Conservation (phyloP, 371 early-diverging fungal species). For the Batkoa obscura region DNA sequence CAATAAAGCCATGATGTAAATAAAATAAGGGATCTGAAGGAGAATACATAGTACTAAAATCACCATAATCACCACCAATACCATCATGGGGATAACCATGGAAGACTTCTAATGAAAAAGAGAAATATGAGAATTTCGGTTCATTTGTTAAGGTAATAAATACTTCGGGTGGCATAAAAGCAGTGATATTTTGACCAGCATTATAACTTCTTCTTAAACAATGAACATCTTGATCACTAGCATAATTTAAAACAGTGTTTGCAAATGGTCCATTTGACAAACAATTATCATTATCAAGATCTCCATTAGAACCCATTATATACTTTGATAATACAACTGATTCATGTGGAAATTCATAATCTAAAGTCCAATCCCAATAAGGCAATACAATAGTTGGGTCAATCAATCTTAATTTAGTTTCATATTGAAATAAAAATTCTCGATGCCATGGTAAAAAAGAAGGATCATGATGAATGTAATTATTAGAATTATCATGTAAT, state of each 20-base stretch:
- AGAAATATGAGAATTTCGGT: not conserved
- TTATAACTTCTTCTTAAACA: not conserved
- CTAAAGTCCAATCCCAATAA: not conserved
- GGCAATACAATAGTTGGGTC: not conserved
- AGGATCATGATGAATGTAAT: not conserved
- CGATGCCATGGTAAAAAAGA: constrained; percentile 1
- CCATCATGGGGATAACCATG: not conserved
- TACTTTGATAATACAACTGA: not conserved
- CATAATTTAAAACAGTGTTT: not conserved
- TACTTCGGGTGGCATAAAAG: not conserved
- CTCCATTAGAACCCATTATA: not conserved
- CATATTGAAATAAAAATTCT: not conserved
- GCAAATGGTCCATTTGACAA: not conserved
- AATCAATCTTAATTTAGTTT: not conserved
- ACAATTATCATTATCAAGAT: not conserved
- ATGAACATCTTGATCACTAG: not conserved
- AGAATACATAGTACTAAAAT: not conserved
- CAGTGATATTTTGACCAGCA: not conserved
- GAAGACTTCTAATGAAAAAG: not conserved
- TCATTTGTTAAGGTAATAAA: not conserved
- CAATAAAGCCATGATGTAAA: constrained; percentile 12
- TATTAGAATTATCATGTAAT: not conserved
- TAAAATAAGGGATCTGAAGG: constrained; percentile 12
- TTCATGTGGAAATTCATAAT: not conserved
- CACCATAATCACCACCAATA: constrained; percentile 2